Evolutionary conservation across 768 basidiomycete genomes (phyloP), one percentile per base, ranked within the genome.

Genomic region (Boletus rufocinnamomeus): DNA sequence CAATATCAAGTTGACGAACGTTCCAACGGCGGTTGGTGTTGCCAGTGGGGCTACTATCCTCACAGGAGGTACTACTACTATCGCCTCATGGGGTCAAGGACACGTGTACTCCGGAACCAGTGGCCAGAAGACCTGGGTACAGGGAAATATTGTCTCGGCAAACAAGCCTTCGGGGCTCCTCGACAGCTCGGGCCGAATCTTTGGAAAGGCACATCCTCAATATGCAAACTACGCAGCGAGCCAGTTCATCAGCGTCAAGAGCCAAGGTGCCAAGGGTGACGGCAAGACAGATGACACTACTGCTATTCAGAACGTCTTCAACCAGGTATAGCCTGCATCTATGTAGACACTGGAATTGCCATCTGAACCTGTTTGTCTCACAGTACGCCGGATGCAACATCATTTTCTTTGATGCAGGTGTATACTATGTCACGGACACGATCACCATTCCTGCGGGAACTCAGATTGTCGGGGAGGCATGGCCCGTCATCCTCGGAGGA

Each of bases 371-470:
- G 10, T 16, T 23, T 55, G 0, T 25, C 0, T 51, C 9, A 3
- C 57, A 90, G 88, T 88, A 80, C 63, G 75, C 85, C 6, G 85
- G 85, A 10, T 84, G 85, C 79, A 90, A 86, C 66, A 86, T 93
- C 66, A 85, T 93, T 48, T 91, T 89, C 77, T 84, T 92, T 67
- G 91, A 93, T 62, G 86, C 87, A 2, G 82, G 82, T 7, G 76
- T 75, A 19, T 83, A 82, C 71, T 61, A 76, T 48, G 73, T 82
- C 54, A 75, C 77, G 21, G 25, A 74, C 56, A 83, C 82, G n/a
- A 73, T 83, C 46, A 71, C 66, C 34, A 77, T 83, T 43, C 82
- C 82, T 21, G 74, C 76, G 1, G 80, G 80, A 44, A 71, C 78
- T 11, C 78, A 75, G 54, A 66, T 84, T 35, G 76, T 80, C 17